These are phyloP conservation scores for Gossypium thurberi DNA, from an alignment of 345 rosid species.

Conservation along the genomic window DNA sequence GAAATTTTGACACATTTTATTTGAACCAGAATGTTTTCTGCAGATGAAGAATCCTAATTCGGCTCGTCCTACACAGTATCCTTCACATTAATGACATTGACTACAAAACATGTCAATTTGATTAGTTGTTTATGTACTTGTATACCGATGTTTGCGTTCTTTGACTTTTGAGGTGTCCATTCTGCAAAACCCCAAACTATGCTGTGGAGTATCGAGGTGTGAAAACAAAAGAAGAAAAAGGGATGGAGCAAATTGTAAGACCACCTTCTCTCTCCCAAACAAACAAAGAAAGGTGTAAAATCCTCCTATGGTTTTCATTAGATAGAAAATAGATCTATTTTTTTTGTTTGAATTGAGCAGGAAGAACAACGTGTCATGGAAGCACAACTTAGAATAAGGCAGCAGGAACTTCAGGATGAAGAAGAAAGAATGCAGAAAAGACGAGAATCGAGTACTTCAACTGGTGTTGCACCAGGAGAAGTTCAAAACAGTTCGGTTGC, in stretches of 20 bases:
- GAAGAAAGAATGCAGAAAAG: constrained; percentile 82
- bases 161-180: constrained; percentile 84
- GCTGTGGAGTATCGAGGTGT: constrained; percentile 93
- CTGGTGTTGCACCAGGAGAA: constrained; percentile 45
- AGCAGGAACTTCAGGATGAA: constrained; percentile 81
- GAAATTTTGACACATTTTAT: constrained; percentile 15
- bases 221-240: constrained; percentile 90
- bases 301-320: background rate
- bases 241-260: constrained; percentile 92
- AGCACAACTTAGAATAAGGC: constrained; percentile 87
- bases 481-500: constrained; percentile 44
- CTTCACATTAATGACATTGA: constrained; percentile 26
- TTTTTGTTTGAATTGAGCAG: constrained; percentile 29
- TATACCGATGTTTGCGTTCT: constrained; percentile 14
- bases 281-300: too few species aligned
- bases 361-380: constrained; percentile 98
- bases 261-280: background rate
- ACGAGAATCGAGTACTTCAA: constrained; percentile 58
- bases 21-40: constrained; percentile 82
- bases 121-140: background rate
- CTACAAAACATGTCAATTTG: background rate
- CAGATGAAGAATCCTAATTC: constrained; percentile 98
- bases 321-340: background rate
- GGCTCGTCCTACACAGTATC: constrained; percentile 96
- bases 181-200: constrained; percentile 91